Percentiles rank a stretch among this genome's conserved stretches.
phyloP scores from a whole-genome alignment of 2,329 filamentous ascomycete species.

The Ophiostoma australiae region DNA sequence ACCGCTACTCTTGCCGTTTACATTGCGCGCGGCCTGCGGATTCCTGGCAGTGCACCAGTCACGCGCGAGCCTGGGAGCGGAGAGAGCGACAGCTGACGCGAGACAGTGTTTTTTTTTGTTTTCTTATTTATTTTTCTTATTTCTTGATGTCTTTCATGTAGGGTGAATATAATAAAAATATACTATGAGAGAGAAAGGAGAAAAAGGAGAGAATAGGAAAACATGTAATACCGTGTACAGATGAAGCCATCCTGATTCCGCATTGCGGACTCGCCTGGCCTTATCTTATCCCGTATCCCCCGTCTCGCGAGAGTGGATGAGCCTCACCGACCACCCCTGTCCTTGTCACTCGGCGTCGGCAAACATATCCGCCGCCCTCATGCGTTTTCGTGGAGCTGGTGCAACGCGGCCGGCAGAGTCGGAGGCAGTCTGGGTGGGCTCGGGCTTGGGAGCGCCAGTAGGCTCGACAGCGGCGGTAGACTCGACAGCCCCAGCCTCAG shows the following conservation, averaged over 20 bases:
- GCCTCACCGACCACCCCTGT: neutral
- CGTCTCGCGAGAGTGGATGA: neutral
- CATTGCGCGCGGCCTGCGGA: neutral
- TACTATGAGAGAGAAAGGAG: no score
- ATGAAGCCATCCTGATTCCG: neutral
- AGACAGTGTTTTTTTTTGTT: neutral
- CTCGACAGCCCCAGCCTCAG: neutral
- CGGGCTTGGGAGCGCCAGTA: constrained; percentile 15
- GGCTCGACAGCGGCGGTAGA: neutral
- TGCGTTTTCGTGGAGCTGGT: constrained; percentile 47
- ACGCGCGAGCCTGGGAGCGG: neutral
- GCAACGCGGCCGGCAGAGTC: neutral
- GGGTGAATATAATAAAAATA: no score
- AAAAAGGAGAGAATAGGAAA: no score
- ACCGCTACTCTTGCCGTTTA: neutral
- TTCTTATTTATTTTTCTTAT: neutral
- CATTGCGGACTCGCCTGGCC: neutral
- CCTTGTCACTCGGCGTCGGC: constrained; percentile 45
- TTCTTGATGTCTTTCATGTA: neutral
- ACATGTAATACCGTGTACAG: neutral
- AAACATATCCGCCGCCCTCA: constrained; percentile 83
- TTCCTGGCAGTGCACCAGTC: neutral
- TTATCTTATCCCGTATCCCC: neutral
- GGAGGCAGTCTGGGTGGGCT: constrained; percentile 28
- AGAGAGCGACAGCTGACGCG: neutral